phyloP scores from a whole-genome alignment of 257 asterid species.

The Datura wrightii region DNA sequence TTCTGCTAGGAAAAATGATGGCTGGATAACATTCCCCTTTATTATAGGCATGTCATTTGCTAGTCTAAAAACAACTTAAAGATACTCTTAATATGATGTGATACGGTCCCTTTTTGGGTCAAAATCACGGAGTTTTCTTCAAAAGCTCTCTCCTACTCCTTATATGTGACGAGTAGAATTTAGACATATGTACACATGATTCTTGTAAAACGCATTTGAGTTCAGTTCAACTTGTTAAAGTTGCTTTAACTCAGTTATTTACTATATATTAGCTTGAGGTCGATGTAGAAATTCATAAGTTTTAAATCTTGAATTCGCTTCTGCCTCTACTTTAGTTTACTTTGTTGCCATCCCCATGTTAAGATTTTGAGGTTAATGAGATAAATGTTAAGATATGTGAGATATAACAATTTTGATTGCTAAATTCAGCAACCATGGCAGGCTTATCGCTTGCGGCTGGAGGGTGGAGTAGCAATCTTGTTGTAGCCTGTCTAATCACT shows the following conservation, averaged over 20 bases:
- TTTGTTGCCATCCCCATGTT: too few relatives aligned
- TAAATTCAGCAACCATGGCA: conserved; percentile 61
- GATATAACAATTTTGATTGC: neutral
- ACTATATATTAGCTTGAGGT: neutral
- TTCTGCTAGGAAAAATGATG: conserved; percentile 39
- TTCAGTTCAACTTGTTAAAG: neutral
- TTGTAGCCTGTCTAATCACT: too few relatives aligned
- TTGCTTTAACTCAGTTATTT: neutral
- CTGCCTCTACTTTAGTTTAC: neutral
- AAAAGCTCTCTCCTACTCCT: neutral
- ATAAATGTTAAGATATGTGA: neutral
- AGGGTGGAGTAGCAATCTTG: conserved; percentile 69
- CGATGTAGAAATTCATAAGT: neutral
- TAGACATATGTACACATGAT: too few relatives aligned
- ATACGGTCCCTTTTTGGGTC: neutral
- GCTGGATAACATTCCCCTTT: conserved; percentile 65
- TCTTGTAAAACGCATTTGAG: neutral
- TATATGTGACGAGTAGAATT: neutral
- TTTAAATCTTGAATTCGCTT: neutral
- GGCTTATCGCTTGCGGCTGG: conserved; percentile 66
- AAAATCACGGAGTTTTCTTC: conserved; percentile 11
- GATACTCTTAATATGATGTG: too few relatives aligned
- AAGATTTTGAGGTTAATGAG: too few relatives aligned
- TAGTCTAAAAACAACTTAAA: too few relatives aligned
- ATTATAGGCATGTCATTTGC: conserved; percentile 49